Base-by-base conservation (phyloP, 2,329 filamentous ascomycete genomes). In the Paraconiothyrium sp. region DNA sequence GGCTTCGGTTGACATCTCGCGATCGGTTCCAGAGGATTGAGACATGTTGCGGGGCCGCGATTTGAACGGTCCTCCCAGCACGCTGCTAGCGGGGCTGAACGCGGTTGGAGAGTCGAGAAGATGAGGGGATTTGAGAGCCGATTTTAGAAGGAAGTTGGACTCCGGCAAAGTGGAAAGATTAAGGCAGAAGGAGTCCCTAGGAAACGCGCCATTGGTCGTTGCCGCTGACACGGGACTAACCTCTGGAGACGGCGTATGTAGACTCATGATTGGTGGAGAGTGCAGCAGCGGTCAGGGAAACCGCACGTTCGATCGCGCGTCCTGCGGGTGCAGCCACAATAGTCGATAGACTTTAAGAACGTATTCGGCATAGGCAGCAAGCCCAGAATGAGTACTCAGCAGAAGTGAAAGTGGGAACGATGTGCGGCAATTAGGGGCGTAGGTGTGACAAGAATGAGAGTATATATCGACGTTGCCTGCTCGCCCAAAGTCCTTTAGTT, bases 181-280 rank as follows among this genome's bases (percentile, higher is more conserved):
- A 70, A 79, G 78, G 70, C 72, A 77, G 68, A 79, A 79, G 47
- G 76, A 76, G 64, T 79, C 77, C 63, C 68, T 72, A 64, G 75
- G 74, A 54, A 77, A 78, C 22, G 71, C 75, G 60, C 75, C 72
- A 75, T 77, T 78, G 72, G 74, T 76, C 56, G 76, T 77, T 58
- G 76, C 75, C 69, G 77, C 77, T 77, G 77, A 79, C 75, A 78
- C 72, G 71, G 78, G 78, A 76, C 77, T 79, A 74, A 78, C 73
- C 64, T 79, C 77, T 77, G 78, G 76, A 69, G 77, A 79, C 62
- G 76, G 78, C 64, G 77, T 78, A 57, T 71, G 57, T 63, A 71
- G 24, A 75, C 73, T 54, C 77, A 79, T 79, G 75, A 78, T 79
- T 78, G 77, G 76, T 72, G 70, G 74, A 68, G 68, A 58, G 65